These are phyloP conservation scores for Pneumocystis jirovecii DNA, from an alignment of 1,139 yeast genomes.

Conservation along the genomic window DNA sequence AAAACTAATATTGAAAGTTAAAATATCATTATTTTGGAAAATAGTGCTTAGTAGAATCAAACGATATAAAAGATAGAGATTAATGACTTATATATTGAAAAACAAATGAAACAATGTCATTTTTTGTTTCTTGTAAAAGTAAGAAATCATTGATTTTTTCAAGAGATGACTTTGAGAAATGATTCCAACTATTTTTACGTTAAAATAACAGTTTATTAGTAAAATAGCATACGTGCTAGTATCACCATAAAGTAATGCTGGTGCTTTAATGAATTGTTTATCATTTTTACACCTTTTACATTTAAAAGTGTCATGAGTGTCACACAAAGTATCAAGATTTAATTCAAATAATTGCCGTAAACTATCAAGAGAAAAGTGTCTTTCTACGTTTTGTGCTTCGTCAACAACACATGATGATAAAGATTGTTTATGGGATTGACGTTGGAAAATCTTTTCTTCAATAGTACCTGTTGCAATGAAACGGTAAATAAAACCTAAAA, in stretches of 20 bases:
- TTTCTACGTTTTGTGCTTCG: slow-evolving; percentile 86
- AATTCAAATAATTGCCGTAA: slow-evolving; percentile 62
- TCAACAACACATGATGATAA: slow-evolving; percentile 93
- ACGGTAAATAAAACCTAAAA: slow-evolving; percentile 51
- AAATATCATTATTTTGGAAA: neutral
- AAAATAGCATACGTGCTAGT: slow-evolving; percentile 36
- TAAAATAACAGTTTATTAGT: neutral
- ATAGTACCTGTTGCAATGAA: slow-evolving; percentile 90
- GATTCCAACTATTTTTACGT: slow-evolving; percentile 60
- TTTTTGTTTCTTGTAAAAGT: slow-evolving; percentile 54
- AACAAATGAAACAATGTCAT: slow-evolving; percentile 64
- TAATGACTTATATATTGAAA: slow-evolving; percentile 85
- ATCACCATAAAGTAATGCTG: slow-evolving; percentile 93
- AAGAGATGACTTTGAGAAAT: slow-evolving; percentile 50
- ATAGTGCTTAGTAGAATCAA: neutral
- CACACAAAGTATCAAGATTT: slow-evolving; percentile 55
- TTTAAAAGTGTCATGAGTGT: slow-evolving; percentile 83
- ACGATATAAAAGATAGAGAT: neutral
- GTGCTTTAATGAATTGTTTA: slow-evolving; percentile 50
- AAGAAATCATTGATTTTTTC: slow-evolving; percentile 58
- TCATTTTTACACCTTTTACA: slow-evolving; percentile 68
- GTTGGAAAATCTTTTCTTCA: slow-evolving; percentile 88
- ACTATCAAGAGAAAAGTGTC: slow-evolving; percentile 73
- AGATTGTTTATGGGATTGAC: slow-evolving; percentile 92
- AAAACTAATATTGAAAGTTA: neutral